Evolutionary conservation across 352 stramenopile species (phyloP), one percentile per base, ranked within the genome.

Genomic region (Phytophthora tentaculata): DNA sequence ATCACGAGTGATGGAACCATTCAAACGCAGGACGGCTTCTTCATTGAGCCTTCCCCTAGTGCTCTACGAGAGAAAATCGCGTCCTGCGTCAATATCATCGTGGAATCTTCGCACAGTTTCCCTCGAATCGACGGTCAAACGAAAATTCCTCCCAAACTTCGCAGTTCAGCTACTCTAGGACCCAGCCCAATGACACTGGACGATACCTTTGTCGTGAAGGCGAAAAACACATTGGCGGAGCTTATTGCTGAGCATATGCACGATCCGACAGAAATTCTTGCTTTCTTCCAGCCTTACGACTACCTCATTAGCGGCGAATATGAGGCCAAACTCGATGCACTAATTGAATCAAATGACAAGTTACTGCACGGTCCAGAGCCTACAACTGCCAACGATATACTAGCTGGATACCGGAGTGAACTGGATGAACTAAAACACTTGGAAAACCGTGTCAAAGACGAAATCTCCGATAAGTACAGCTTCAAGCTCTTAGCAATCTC

Each of bases 401-500:
- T 97, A 8, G 44, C 64, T 3, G 35, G 64, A 5, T 79, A 94
- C 8, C 62, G 77, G 29, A 57, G 71, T 4, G 90, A 97, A 20
- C 66, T 97, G 0, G 69, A 61, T 14, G 70, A 78, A 1, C 56
- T 97, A 3, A 83, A 85, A 37, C 28, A 56, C 2, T 54, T 90
- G 20, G 82, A 93, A 52, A 73, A 68, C 19, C 60, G 72, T 13
- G 76, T 96, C 17, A 57, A 65, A 12, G 59, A 67, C 3, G 67
- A 74, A 0, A 84, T 96, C 41, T 68, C 79, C n/a, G 92, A 98
- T 57, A 89, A 97, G 43, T 97, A 89, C 73, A 90, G 80, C 66
- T 98, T 96, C 67, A 80, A 86, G 45, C 76, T 98, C 50, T 97
- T 98, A 61, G 87, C 86, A 6, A 90, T 98, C 22, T 92, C 87